Evolutionary conservation across 805 yeast genomes (phyloP).

Genomic region (Candida awuae): DNA sequence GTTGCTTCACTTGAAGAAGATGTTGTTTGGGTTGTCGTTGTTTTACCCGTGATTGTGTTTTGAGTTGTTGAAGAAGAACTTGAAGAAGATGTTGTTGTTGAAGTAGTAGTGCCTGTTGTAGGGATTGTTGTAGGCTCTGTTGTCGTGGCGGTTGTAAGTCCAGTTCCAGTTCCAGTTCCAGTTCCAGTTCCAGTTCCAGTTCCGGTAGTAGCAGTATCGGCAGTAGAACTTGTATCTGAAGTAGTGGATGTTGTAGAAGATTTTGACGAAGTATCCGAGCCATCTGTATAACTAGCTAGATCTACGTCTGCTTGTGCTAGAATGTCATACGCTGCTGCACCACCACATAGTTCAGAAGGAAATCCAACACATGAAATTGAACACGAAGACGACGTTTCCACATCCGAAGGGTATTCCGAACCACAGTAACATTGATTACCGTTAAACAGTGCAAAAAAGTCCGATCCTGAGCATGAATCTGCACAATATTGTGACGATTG

Average conservation of each 20-base stretch:
- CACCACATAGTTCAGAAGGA: conserved; percentile 54
- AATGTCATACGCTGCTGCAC: conserved; percentile 37
- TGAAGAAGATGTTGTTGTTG: conserved; percentile 6
- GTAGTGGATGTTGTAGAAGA: conserved; percentile 12
- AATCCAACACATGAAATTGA: conserved; percentile 50
- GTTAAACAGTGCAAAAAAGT: conserved; percentile 42
- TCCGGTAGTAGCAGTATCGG: conserved; percentile 10
- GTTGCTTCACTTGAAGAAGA: not conserved
- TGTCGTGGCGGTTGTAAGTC: conserved; percentile 3
- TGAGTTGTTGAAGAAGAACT: conserved; percentile 1
- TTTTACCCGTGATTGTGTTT: no score
- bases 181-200: conserved; percentile 13
- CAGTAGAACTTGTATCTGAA: conserved; percentile 13
- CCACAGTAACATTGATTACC: conserved; percentile 69
- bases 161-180: conserved; percentile 9
- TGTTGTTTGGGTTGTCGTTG: conserved; percentile 3
- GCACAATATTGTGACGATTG: conserved; percentile 56
- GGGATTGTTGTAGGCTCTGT: conserved; percentile 1
- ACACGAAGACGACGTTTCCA: conserved; percentile 32
- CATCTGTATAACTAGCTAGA: conserved; percentile 14
- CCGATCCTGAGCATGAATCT: conserved; percentile 33
- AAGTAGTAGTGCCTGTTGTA: conserved; percentile 1
- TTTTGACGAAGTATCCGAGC: conserved; percentile 28
- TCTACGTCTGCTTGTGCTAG: conserved; percentile 31
- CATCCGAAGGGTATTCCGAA: conserved; percentile 29